Base-by-base conservation (phyloP, 345 rosid species). In the Sapria himalayana region DNA sequence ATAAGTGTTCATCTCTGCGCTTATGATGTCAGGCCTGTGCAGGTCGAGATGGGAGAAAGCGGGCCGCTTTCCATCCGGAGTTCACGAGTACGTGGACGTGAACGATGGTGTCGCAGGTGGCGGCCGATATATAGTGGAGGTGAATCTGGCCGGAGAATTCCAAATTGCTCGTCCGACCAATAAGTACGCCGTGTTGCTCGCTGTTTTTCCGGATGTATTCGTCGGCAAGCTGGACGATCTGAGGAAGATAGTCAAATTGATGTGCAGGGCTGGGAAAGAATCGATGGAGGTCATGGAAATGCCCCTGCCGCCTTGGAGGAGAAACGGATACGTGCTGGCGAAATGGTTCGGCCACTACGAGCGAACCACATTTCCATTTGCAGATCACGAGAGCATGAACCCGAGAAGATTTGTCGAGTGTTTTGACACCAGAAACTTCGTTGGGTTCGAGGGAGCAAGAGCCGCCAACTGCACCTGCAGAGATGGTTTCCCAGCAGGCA, bases 221-320 rank as follows among this genome's bases (percentile, higher is more conserved):
- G 58, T 79, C 3, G 76, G 77, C 1, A 67, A 55, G 45, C 59
- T 71, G 0, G 74, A 71, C 25, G 65, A 71, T 38, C 43, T 89
- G 4, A 76, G 71, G 68, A 55, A 71, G 54, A 34, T 69, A 0
- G 73, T 69, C 54, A 74, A 70, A 50, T 38, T 76, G 12, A 76
- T 89, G 86, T 72, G 84, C 56, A 57, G 25, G 7, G 84, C 68
- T 4, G 56, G 70, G 1, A 61, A 65, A 33, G 49, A 46, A 44
- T 76, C 93, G 7, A 65, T 89, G 80, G 71, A 57, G 33, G 51
- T 53, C 33, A 52, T 33, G 2, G 60, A 41, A 19, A 36, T 82
- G 66, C 46, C 42, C 4, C 49, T 77, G 38, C 81, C 95, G 0
- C 98, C 98, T 0, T 89, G 98, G 98, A 74, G 95, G 56, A 72